Evolutionary conservation across 108 stramenopile genomes (phyloP).

Genomic region (Mediolabrus comicus): DNA sequence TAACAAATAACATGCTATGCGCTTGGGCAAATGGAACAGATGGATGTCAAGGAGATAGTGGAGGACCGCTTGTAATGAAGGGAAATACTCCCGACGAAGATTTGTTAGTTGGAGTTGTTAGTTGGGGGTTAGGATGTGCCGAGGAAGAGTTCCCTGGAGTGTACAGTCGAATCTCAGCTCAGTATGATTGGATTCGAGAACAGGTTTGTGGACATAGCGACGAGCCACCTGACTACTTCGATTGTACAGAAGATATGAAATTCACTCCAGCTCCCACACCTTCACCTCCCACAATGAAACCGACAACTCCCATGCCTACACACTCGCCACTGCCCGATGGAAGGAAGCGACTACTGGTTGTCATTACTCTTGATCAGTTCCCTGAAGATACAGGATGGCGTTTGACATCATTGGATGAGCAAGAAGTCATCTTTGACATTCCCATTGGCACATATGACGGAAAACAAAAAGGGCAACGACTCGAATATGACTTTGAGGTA

Average conservation of each 20-base stretch:
- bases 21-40: slow-evolving; percentile 12
- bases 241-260: slow-evolving; percentile 22
- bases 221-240: slow-evolving; percentile 47
- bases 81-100: slow-evolving; percentile 23
- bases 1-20: slow-evolving; percentile 43
- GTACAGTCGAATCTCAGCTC: slow-evolving; percentile 45
- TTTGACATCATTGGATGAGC: slow-evolving; percentile 12
- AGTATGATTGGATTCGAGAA: slow-evolving; percentile 50
- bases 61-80: slow-evolving; percentile 17
- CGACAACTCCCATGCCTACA: slow-evolving; percentile 13
- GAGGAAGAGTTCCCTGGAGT: slow-evolving; percentile 51
- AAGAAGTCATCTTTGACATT: slow-evolving; percentile 30
- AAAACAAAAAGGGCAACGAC: neutral
- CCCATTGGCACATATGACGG: slow-evolving; percentile 14
- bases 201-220: slow-evolving; percentile 49
- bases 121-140: slow-evolving; percentile 35
- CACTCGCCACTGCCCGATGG: slow-evolving; percentile 31
- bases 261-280: neutral
- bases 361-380: slow-evolving; percentile 14
- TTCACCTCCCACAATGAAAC: neutral
- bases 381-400: slow-evolving; percentile 37
- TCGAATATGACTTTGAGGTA: slow-evolving; percentile 20
- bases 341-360: slow-evolving; percentile 32
- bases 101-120: slow-evolving; percentile 47
- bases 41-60: slow-evolving; percentile 35